phyloP scores from a whole-genome alignment of 139 green algal species.

The Chlamydomonas incerta region DNA sequence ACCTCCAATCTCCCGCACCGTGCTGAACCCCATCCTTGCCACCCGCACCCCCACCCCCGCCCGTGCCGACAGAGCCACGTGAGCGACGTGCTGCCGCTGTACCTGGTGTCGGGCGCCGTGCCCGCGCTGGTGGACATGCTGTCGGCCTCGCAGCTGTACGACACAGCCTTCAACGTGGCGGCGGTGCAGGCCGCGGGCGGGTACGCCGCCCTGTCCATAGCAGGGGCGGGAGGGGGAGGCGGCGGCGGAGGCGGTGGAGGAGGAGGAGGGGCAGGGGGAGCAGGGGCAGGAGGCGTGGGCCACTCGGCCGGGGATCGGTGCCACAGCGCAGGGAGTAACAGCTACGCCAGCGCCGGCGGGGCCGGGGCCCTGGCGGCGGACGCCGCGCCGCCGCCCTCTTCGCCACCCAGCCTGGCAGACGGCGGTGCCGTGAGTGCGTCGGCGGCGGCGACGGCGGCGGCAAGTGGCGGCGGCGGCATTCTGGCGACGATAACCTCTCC shows the following conservation, averaged over 20 bases:
- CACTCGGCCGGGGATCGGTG: neutral
- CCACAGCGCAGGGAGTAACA: neutral
- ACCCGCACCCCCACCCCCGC: too few species aligned
- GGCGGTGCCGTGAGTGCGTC: neutral
- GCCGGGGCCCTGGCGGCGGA: too few species aligned
- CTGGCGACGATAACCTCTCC: neutral
- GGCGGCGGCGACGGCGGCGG: neutral
- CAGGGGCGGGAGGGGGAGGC: neutral
- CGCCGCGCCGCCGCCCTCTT: neutral
- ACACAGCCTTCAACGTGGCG: conserved; percentile 44
- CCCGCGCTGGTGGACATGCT: conserved; percentile 42
- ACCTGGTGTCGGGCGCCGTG: conserved; percentile 42
- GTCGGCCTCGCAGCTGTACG: conserved; percentile 19
- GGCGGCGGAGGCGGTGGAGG: neutral
- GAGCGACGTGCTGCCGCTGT: conserved; percentile 48
- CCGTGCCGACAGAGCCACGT: conserved; percentile 2
- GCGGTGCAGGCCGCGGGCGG: conserved; percentile 42
- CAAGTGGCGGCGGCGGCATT: neutral
- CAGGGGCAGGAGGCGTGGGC: neutral
- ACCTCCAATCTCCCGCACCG: too few species aligned
- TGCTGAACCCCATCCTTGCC: too few species aligned
- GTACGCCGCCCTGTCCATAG: neutral
- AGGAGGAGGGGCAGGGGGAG: neutral
- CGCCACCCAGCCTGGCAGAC: neutral
- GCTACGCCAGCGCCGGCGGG: neutral